Conservation (phyloP, 768 basidiomycete species). For the Trametes maxima region DNA sequence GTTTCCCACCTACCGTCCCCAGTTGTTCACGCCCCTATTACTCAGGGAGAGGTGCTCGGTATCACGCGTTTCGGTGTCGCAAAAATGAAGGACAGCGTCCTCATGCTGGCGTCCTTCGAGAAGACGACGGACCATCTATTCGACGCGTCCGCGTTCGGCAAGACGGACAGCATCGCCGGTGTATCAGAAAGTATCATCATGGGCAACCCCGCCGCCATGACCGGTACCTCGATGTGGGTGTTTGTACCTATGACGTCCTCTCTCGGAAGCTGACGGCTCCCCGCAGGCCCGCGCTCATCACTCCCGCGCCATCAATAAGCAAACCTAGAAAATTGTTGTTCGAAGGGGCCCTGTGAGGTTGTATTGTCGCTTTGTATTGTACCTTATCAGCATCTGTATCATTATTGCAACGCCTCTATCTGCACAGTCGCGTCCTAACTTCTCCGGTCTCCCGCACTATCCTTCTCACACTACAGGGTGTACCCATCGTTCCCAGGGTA, state of each 20-base stretch:
- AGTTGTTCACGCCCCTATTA: neutral
- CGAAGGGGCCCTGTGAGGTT: constrained; percentile 39
- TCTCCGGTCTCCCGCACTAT: neutral
- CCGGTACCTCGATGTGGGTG: constrained; percentile 90
- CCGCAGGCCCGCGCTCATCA: constrained; percentile 42
- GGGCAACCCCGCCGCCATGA: constrained; percentile 93
- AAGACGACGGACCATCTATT: constrained; percentile 99
- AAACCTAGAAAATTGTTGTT: constrained; percentile 43
- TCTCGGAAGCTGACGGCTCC: neutral
- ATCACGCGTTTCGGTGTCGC: constrained; percentile 99
- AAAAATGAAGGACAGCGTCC: constrained; percentile 99
- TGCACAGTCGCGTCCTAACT: neutral
- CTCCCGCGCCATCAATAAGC: constrained; percentile 38
- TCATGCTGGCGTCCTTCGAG: constrained; percentile 99
- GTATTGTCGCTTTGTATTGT: constrained; percentile 12
- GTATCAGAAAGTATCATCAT: constrained; percentile 99
- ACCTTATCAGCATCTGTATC: constrained; percentile 18
- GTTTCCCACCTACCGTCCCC: neutral
- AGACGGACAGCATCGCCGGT: constrained; percentile 92
- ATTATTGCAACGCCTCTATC: constrained; percentile 2
- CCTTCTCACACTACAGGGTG: neutral
- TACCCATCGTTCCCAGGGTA: neutral
- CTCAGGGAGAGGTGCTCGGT: constrained; percentile 92
- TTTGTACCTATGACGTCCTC: neutral
- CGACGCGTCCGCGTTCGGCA: constrained; percentile 95